Base-by-base conservation (phyloP, 805 yeast species). In the Nakazawaea anatomiae region DNA sequence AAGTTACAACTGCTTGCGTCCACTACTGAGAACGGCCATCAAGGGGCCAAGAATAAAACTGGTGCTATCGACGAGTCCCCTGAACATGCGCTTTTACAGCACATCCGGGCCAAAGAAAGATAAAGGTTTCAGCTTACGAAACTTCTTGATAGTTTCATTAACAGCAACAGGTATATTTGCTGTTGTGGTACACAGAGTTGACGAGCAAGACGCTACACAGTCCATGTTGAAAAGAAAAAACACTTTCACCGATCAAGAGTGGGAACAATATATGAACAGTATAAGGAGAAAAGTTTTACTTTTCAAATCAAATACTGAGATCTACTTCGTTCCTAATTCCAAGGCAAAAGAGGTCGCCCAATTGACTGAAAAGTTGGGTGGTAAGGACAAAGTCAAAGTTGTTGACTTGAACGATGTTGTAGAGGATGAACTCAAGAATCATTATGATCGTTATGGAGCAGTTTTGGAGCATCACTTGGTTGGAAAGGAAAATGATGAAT, bases 351-450 rank as follows among this genome's bases (percentile, higher is more conserved):
- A 28, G 18, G 25, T 45, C 12, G 10, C 32, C 10, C 47, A 45
- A n/a, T 45, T 45, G 41, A 11, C n/a, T 2, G 12, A n/a, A 6
- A 43, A 48, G 12, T 32, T 52, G 4, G 55, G 57, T 27, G 62
- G 58, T 6, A 43, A 46, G 7, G 52, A 54, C 3, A 47, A 46
- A 27, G 61, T 71, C 14, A 72, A 72, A 39, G 63, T 76, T 29
- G 66, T 85, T 14, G 82, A 83, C 53, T 80, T 89, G 6, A 62
- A 61, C 34, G 66, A 68, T 4, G 69, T 84, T 47, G 67, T 83
- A 5, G 72, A 71, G 36, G 56, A 61, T 9, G 84, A 80, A 57
- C 68, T 76, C 47, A 57, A 60, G 0, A 71, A 73, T 48, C 70
- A 72, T 12, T 56, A 66, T 4, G 76, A 78, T 25, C 72, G 67